Conservation (phyloP, 1,284 basidiomycete genomes). For the Vanrija pseudolonga region DNA sequence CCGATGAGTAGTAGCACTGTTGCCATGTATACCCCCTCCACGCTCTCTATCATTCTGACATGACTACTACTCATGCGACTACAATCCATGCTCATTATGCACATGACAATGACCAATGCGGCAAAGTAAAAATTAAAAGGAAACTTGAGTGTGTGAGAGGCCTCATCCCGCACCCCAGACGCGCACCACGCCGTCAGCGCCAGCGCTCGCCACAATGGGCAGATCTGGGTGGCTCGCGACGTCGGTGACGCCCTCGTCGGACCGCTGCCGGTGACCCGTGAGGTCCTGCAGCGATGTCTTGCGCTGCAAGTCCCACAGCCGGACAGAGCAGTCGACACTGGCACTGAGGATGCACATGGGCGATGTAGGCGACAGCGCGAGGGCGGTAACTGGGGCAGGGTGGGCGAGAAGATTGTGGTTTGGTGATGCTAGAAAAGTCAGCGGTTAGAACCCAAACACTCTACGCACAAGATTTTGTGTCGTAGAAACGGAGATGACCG, state of each 20-base stretch:
- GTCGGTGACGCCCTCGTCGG: constrained; percentile 76
- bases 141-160: not conserved
- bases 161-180: constrained; percentile 54
- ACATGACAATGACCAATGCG: constrained; percentile 11
- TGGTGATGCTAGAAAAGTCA: not conserved
- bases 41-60: not conserved
- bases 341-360: constrained; percentile 72
- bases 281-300: constrained; percentile 80
- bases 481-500: constrained; percentile 85
- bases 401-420: constrained; percentile 72
- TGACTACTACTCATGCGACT: constrained; percentile 4
- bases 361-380: constrained; percentile 78
- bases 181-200: constrained; percentile 91
- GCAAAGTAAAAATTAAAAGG: constrained; percentile 3
- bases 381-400: constrained; percentile 81
- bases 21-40: not conserved
- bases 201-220: constrained; percentile 85
- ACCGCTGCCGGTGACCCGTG: constrained; percentile 76
- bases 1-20: not conserved
- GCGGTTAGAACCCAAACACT: not conserved
- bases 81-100: constrained; percentile 10
- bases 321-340: constrained; percentile 87
- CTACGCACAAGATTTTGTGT: constrained; percentile 61
- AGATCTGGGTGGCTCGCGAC: constrained; percentile 62
- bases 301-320: constrained; percentile 82